A percentile compares a stretch with the other conserved stretches of the same genome.
Conservation (phyloP, 257 asterid genomes). For the Lantana camara region DNA sequence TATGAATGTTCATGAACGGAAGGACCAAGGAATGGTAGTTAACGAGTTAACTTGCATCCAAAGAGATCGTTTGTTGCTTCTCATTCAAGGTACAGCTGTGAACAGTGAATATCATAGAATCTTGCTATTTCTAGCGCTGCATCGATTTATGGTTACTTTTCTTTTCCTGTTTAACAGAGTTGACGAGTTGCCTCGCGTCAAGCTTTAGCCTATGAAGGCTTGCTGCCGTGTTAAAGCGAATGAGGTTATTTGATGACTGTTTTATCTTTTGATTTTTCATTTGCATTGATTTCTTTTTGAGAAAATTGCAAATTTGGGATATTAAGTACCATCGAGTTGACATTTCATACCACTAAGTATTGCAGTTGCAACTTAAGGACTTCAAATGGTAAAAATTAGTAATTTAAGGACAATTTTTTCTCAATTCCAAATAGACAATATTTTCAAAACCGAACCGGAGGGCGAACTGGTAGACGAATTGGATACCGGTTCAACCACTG, state of each 20-base stretch:
- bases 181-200: slow-evolving; percentile 70
- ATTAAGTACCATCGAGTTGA: too few relatives aligned
- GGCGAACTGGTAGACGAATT: too few relatives aligned
- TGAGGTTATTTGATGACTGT: slow-evolving; percentile 65
- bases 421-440: too few relatives aligned
- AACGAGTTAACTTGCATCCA: slow-evolving; percentile 68
- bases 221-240: slow-evolving; percentile 76
- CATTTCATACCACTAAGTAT: too few relatives aligned
- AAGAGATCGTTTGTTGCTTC: slow-evolving; percentile 64
- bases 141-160: slow-evolving; percentile 14
- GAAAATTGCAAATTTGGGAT: too few relatives aligned
- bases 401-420: too few relatives aligned
- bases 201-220: slow-evolving; percentile 74
- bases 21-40: slow-evolving; percentile 73
- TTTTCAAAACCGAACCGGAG: too few relatives aligned
- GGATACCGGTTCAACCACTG: too few relatives aligned
- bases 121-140: slow-evolving; percentile 7
- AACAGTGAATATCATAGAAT: not conserved
- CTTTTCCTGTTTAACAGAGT: slow-evolving; percentile 44
- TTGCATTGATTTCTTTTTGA: slow-evolving; percentile 8
- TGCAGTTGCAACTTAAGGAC: too few relatives aligned
- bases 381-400: too few relatives aligned
- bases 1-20: slow-evolving; percentile 49
- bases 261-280: slow-evolving; percentile 16
- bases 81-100: slow-evolving; percentile 58